phyloP scores from a whole-genome alignment of 768 basidiomycete genomes.

The Tricholomella constricta region DNA sequence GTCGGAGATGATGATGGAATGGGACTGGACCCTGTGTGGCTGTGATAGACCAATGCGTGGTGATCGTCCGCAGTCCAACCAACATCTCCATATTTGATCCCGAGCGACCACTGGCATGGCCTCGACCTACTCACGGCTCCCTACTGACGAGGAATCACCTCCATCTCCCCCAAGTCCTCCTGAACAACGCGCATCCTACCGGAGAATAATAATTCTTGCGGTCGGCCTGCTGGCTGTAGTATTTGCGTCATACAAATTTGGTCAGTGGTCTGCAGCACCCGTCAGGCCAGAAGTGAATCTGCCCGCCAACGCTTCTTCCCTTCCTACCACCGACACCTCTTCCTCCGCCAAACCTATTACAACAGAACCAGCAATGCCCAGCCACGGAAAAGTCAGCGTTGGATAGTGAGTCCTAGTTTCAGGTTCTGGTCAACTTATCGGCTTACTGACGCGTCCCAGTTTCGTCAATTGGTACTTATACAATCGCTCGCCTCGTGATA shows the following conservation, averaged over 20 bases:
- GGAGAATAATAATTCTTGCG: slow-evolving; percentile 36
- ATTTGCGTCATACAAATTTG: slow-evolving; percentile 44
- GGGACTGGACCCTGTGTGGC: neutral
- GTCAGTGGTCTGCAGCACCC: slow-evolving; percentile 37
- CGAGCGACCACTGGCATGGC: slow-evolving; percentile 18
- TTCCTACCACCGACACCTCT: slow-evolving; percentile 4
- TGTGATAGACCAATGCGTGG: neutral
- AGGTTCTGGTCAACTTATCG: slow-evolving; percentile 1
- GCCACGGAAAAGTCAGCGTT: slow-evolving; percentile 70
- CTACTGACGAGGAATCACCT: slow-evolving; percentile 26
- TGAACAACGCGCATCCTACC: slow-evolving; percentile 24
- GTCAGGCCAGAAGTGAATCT: slow-evolving; percentile 7
- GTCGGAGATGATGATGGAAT: neutral
- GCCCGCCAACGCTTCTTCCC: slow-evolving; percentile 6
- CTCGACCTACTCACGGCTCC: slow-evolving; percentile 17
- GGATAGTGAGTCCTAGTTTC: slow-evolving; percentile 64
- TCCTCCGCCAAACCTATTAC: slow-evolving; percentile 6
- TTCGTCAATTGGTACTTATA: slow-evolving; percentile 71
- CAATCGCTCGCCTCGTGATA: neutral
- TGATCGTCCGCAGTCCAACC: slow-evolving; percentile 1
- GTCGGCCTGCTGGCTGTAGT: slow-evolving; percentile 37
- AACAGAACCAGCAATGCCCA: slow-evolving; percentile 25
- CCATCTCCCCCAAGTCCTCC: slow-evolving; percentile 18
- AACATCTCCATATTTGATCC: neutral
- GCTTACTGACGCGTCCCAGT: slow-evolving; percentile 33